Base-by-base conservation (phyloP, 1,139 yeast genomes). In the Pichia sp. region DNA sequence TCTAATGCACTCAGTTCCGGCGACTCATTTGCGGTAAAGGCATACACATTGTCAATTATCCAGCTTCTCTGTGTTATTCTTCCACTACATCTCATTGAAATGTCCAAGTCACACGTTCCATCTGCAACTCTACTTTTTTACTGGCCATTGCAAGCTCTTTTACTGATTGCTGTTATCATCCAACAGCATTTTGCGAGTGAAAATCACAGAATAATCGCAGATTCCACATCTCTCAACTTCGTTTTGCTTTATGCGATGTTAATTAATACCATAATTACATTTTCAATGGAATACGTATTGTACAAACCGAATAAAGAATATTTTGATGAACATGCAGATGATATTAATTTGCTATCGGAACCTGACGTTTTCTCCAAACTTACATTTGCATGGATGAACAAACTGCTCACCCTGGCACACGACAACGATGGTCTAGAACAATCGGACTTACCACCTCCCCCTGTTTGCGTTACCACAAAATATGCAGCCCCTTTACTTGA, bases 341-440 rank as follows among this genome's bases (percentile, higher is more conserved):
- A 52, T n/a, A 45, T 55, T 12, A 45, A 45, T 21, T 33, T 30
- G 15, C 52, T 66, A 6, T 47, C 56, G n/a, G 56, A 58, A 2
- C 72, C 75, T 2, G 71, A 75, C 46, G 47, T 74, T n/a, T 49
- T 74, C 16, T 71, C 77, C 5, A 56, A 59, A 30, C 49, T 74
- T 21, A 73, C 82, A 0, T 77, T 74, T 46, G 62, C 71, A 8
- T 77, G 83, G 83, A 73, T 78, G 79, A 77, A 76, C 47, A 62
- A 60, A 1, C 50, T 78, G 40, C 68, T 78, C 25, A 49, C 53
- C 19, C 67, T 67, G 36, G 73, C 80, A 0, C 71, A 72, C 40
- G 52, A 55, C 11, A 66, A 66, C 29, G 66, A 67, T 41, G 63
- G 73, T 6, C 60, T 72, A 8, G 69, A 69, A 14, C 66, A 69